Conservation (phyloP, 768 basidiomycete species). For the Macrolepiota fuliginosa region DNA sequence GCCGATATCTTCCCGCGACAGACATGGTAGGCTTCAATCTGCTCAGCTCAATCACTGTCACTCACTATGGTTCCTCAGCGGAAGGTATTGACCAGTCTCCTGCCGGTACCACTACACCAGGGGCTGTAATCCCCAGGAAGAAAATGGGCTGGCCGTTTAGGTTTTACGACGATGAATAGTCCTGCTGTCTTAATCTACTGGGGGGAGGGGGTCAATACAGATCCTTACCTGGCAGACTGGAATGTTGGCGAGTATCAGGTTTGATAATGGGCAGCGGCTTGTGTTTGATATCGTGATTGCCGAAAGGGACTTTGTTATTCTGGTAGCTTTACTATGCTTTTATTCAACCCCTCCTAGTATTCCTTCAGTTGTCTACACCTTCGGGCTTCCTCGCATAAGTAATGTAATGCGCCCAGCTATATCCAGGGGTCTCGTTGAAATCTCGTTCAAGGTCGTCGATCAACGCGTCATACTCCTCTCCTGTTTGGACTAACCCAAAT, state of each 20-base stretch:
- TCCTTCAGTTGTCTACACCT: background rate
- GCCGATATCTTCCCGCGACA: background rate
- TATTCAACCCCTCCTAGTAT: no score
- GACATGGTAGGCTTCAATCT: background rate
- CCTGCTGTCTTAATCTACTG: no score
- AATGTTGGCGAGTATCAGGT: no score
- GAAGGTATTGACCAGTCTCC: background rate
- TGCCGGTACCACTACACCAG: background rate
- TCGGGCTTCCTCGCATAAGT: background rate
- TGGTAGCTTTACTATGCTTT: no score
- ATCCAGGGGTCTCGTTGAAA: slow-evolving; percentile 1
- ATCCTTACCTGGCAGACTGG: no score
- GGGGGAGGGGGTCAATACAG: no score
- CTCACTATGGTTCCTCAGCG: background rate
- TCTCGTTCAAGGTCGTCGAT: slow-evolving; percentile 4
- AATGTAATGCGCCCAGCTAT: background rate
- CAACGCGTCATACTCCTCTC: slow-evolving; percentile 12
- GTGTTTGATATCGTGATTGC: no score
- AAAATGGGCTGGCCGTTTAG: slow-evolving; percentile 3
- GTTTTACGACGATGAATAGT: slow-evolving; percentile 2
- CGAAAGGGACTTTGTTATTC: no score
- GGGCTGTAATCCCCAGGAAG: background rate
- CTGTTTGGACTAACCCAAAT: slow-evolving; percentile 1
- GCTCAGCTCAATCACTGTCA: background rate
- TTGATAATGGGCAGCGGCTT: no score